These are phyloP conservation scores for Oryza rufipogon DNA, from an alignment of 176 grass and related monocot genomes.

Conservation along the genomic window DNA sequence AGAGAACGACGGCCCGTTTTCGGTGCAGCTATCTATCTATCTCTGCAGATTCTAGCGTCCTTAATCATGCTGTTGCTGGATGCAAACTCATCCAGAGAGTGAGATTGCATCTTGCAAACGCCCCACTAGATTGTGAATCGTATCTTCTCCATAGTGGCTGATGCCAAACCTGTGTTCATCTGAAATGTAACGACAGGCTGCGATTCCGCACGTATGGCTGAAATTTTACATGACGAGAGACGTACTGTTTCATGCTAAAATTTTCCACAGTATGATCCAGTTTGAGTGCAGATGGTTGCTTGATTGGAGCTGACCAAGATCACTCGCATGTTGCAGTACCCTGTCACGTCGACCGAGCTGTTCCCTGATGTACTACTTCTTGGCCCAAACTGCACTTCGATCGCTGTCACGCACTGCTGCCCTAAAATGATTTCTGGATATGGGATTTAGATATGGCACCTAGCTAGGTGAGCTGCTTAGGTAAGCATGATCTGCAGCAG, in stretches of 20 bases:
- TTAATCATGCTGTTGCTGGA: neutral
- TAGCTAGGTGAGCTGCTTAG: neutral
- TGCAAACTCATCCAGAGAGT: neutral
- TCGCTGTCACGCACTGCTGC: neutral
- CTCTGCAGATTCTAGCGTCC: neutral
- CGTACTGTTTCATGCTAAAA: neutral
- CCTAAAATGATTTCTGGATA: conserved; percentile 10
- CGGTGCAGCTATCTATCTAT: neutral
- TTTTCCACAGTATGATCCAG: neutral
- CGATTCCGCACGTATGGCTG: neutral
- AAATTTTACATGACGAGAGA: neutral
- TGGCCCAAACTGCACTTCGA: neutral
- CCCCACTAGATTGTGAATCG: neutral
- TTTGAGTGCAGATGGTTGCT: neutral
- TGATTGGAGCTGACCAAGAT: neutral
- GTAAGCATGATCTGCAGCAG: conserved; percentile 1
- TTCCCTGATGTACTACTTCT: conserved; percentile 5
- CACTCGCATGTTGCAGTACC: neutral
- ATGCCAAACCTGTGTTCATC: neutral
- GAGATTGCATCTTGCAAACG: neutral
- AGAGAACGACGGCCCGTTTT: conserved; percentile 6
- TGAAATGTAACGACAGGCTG: neutral
- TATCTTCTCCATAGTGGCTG: neutral
- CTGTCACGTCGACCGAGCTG: neutral
- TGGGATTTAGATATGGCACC: conserved; percentile 27